Base-by-base conservation (phyloP, 2,329 filamentous ascomycete genomes). In the Rasamsonia emersonii region DNA sequence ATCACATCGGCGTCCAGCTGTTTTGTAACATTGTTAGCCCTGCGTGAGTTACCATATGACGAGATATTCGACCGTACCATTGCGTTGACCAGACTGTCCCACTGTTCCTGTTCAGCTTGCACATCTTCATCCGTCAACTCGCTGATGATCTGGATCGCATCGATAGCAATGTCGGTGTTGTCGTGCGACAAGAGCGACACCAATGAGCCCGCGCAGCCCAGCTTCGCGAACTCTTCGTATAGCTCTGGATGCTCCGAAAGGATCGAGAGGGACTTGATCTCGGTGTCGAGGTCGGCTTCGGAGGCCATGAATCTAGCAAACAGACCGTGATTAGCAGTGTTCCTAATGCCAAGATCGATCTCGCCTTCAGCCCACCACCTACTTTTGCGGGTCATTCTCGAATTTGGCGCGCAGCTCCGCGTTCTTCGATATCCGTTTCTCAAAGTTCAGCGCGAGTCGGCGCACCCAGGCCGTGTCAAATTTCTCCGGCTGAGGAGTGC, bases 111-210 rank as follows among this genome's bases (percentile, higher is more conserved):
- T 38, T 81, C 77, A 2, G 83, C 85, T 24, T 79, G 71, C 2
- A 94, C 85, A 51, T 96, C 89, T 53, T 98, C 88, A 48, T 96
- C 91, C 9, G 86, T 93, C 44, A 96, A 65, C 62, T 98, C 91
- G 35, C 77, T 79, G 30, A 98, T 75, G 28, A 95, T 83, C 62
- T 96, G 83, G 30, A 94, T 79, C 1, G 82, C 84, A 41, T 82
- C 84, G 47, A 96, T 93, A 8, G 91, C 86, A 43, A 98, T 93
- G 51, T 98, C 91, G 1, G 88, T 89, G 55, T 98, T 98, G 49
- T 98, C 91, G 55, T 98, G 91, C 10, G 89, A 81, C 29, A 98
- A 65, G 32, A 98, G 61, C 2, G 79, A 75, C 2, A 93, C 85
- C 30, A 98, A 60, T 33, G 80, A 88, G 4, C 62, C 73, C 1